A percentile compares a stretch with the other conserved stretches of the same genome.
Evolutionary conservation across 2,329 filamentous ascomycete genomes (phyloP).

Genomic region (Pseudocercospora fijiensis): DNA sequence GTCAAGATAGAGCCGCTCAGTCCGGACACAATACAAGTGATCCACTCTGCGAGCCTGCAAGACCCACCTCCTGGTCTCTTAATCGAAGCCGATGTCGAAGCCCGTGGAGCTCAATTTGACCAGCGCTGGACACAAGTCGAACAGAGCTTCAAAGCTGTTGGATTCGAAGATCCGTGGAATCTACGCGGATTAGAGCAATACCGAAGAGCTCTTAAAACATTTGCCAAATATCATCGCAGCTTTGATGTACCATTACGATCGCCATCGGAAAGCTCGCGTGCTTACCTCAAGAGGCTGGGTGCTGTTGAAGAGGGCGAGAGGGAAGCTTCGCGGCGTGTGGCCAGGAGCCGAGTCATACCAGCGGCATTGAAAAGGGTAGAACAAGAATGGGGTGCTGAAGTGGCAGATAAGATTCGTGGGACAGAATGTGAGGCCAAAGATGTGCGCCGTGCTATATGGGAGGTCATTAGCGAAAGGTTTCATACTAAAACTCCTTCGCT

Average conservation of each 20-base stretch:
- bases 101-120: neutral
- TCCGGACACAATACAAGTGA: neutral
- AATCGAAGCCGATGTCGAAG: neutral
- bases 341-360: neutral
- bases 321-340: neutral
- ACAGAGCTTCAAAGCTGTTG: neutral
- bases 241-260: neutral
- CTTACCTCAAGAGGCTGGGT: neutral
- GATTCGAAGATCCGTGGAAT: neutral
- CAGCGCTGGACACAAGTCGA: neutral
- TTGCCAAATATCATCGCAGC: neutral
- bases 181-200: neutral
- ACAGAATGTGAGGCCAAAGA: neutral
- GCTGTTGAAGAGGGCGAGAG: neutral
- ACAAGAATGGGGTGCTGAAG: neutral
- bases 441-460: neutral
- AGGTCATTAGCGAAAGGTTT: neutral
- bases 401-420: neutral
- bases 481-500: neutral
- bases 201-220: neutral
- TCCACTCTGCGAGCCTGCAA: neutral
- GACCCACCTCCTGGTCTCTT: neutral
- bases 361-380: neutral
- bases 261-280: neutral
- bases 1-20: neutral